These are phyloP conservation scores for Geotrichum klebahnii DNA, from an alignment of 1,139 yeast genomes.

Conservation along the genomic window DNA sequence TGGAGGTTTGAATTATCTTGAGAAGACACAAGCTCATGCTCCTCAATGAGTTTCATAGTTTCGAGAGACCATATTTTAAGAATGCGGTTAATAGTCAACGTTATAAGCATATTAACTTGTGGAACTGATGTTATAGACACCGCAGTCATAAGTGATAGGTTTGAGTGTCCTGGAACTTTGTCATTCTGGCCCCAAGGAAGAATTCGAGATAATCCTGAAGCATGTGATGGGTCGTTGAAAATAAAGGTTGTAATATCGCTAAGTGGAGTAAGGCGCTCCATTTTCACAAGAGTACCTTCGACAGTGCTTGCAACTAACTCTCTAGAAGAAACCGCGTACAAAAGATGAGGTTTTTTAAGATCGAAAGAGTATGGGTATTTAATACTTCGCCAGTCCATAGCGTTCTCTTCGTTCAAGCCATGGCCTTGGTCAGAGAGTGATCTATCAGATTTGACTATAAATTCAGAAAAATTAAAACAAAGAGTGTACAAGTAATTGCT, in stretches of 20 bases:
- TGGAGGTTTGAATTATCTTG: slow-evolving; percentile 1
- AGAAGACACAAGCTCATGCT: slow-evolving; percentile 12
- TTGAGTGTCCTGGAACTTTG: slow-evolving; percentile 36
- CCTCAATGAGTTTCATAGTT: slow-evolving; percentile 22
- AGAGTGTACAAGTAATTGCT: slow-evolving; percentile 33
- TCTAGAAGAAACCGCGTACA: slow-evolving; percentile 47
- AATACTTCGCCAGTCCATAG: slow-evolving; percentile 32
- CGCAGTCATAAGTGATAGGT: slow-evolving; percentile 31
- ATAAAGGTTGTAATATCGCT: slow-evolving; percentile 24
- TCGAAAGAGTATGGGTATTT: slow-evolving; percentile 66
- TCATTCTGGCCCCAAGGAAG: slow-evolving; percentile 28
- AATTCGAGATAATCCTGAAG: slow-evolving; percentile 25
- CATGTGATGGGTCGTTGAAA: slow-evolving; percentile 29
- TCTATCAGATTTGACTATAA: slow-evolving; percentile 2
- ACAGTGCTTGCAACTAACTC: slow-evolving; percentile 54
- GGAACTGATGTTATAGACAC: slow-evolving; percentile 29
- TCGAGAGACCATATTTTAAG: slow-evolving; percentile 35
- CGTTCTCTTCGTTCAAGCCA: slow-evolving; percentile 24
- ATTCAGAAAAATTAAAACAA: slow-evolving; percentile 23
- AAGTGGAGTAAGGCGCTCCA: slow-evolving; percentile 42
- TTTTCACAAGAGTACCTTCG: slow-evolving; percentile 61
- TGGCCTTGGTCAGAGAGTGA: slow-evolving; percentile 17
- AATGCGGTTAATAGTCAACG: slow-evolving; percentile 33
- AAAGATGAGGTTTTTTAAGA: slow-evolving; percentile 55
- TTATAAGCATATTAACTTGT: slow-evolving; percentile 24